A percentile compares a stretch with the other conserved stretches of the same genome.
These are phyloP conservation scores for Amaranthus cruentus DNA, from an alignment of 148 eudicot species.

Conservation along the genomic window DNA sequence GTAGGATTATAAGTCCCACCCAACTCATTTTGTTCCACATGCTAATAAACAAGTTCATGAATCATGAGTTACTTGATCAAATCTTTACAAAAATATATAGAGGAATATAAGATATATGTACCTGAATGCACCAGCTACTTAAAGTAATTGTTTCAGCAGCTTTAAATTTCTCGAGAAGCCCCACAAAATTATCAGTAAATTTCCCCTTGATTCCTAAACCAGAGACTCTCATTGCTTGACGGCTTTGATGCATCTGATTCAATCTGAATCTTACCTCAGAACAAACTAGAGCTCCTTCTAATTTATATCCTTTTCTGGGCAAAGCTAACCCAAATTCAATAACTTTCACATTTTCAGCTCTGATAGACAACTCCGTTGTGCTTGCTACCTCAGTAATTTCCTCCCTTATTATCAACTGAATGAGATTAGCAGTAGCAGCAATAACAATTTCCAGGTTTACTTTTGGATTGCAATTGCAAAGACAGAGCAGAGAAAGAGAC, in stretches of 20 bases:
- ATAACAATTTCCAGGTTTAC: not conserved
- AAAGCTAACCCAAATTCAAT: slow-evolving; percentile 5
- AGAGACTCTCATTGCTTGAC: slow-evolving; percentile 4
- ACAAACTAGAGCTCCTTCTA: not conserved
- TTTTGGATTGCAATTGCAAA: slow-evolving; percentile 9
- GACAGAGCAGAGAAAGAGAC: slow-evolving; percentile 12
- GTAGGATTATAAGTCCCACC: not conserved
- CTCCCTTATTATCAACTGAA: slow-evolving; percentile 15
- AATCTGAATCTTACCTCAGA: slow-evolving; percentile 5
- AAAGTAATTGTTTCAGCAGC: not conserved
- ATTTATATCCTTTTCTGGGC: slow-evolving; percentile 2
- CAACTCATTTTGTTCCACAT: not conserved
- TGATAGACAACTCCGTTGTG: not conserved
- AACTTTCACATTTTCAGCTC: not conserved
- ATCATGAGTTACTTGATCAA: not conserved
- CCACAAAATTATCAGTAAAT: not conserved
- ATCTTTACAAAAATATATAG: not conserved
- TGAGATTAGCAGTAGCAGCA: not conserved
- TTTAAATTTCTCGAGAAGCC: not conserved
- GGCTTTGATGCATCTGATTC: slow-evolving; percentile 12
- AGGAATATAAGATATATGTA: not conserved
- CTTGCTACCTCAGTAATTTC: slow-evolving; percentile 6
- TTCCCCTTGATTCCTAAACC: not conserved
- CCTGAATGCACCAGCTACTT: slow-evolving; percentile 22
- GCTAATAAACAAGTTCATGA: not conserved